Percentiles rank a stretch among this genome's conserved stretches.
These are phyloP conservation scores for Plantago elongata DNA, from an alignment of 257 asterid species.

Conservation along the genomic window DNA sequence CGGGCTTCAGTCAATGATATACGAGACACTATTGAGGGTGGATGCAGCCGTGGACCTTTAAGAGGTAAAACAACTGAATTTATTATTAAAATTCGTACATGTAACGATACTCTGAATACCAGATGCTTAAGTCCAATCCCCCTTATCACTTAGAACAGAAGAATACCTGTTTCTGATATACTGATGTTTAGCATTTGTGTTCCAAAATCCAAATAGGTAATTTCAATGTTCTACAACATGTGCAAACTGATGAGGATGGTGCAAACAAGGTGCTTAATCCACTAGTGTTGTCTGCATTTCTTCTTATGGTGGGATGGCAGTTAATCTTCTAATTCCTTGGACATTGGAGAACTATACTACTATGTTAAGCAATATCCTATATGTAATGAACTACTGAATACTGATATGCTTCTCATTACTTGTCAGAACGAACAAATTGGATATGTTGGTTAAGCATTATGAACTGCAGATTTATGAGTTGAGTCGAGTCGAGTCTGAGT, in stretches of 20 bases:
- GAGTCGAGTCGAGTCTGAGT: no score
- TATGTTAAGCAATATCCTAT: background rate
- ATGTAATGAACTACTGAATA: slow-evolving; percentile 1
- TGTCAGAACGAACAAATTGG: no score
- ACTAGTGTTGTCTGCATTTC: slow-evolving; percentile 22
- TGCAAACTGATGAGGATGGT: slow-evolving; percentile 32
- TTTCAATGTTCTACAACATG: slow-evolving; percentile 54
- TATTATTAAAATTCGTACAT: background rate
- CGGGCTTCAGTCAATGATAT: slow-evolving; percentile 46
- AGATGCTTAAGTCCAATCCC: no score
- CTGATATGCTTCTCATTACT: background rate
- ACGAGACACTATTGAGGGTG: slow-evolving; percentile 49
- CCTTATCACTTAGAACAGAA: no score
- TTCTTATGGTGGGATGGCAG: slow-evolving; percentile 24
- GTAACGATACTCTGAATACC: no score
- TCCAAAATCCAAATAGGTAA: slow-evolving; percentile 39
- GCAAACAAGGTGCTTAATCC: slow-evolving; percentile 21
- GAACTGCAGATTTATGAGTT: no score
- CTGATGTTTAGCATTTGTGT: background rate
- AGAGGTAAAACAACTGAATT: slow-evolving; percentile 36
- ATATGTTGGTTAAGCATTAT: no score
- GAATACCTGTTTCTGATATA: background rate
- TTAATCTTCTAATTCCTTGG: slow-evolving; percentile 19
- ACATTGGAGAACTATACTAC: background rate
- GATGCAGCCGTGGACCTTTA: slow-evolving; percentile 66